phyloP scores from a whole-genome alignment of 768 basidiomycete genomes.

The Saitozyma podzolica region DNA sequence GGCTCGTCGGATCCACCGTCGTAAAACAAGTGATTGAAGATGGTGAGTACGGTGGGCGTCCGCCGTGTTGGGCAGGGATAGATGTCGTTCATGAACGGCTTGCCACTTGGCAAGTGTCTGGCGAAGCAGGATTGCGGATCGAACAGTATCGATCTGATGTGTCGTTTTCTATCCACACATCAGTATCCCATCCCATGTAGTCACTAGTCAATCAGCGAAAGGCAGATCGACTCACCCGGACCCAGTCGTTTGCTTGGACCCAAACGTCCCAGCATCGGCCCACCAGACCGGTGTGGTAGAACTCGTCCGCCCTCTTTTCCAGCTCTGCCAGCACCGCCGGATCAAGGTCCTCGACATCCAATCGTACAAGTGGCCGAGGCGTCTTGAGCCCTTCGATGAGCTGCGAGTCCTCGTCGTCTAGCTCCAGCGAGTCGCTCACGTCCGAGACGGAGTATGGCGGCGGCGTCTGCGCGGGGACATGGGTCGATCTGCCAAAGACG shows the following conservation, averaged over 20 bases:
- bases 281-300: slow-evolving; percentile 36
- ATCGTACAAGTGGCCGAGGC: slow-evolving; percentile 4
- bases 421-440: slow-evolving; percentile 12
- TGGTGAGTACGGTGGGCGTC: slow-evolving; percentile 24
- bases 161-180: slow-evolving; percentile 9
- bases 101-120: slow-evolving; percentile 37
- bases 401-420: slow-evolving; percentile 4
- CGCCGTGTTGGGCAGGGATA: slow-evolving; percentile 30
- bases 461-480: slow-evolving; percentile 4
- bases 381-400: slow-evolving; percentile 6
- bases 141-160: slow-evolving; percentile 22
- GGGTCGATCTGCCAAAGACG: slow-evolving; percentile 10
- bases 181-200: slow-evolving; percentile 1
- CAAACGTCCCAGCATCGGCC: slow-evolving; percentile 46
- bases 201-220: background rate
- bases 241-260: slow-evolving; percentile 34
- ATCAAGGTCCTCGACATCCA: background rate
- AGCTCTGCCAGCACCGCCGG: slow-evolving; percentile 12
- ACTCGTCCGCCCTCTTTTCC: slow-evolving; percentile 37
- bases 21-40: slow-evolving; percentile 17
- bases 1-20: slow-evolving; percentile 19
- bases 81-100: slow-evolving; percentile 15
- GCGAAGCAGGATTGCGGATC: slow-evolving; percentile 36
- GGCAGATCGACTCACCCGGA: slow-evolving; percentile 21
- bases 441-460: slow-evolving; percentile 42